Evolutionary conservation across 345 rosid species (phyloP), one percentile per base, ranked within the genome.

Genomic region (Erysimum cheiranthoides): DNA sequence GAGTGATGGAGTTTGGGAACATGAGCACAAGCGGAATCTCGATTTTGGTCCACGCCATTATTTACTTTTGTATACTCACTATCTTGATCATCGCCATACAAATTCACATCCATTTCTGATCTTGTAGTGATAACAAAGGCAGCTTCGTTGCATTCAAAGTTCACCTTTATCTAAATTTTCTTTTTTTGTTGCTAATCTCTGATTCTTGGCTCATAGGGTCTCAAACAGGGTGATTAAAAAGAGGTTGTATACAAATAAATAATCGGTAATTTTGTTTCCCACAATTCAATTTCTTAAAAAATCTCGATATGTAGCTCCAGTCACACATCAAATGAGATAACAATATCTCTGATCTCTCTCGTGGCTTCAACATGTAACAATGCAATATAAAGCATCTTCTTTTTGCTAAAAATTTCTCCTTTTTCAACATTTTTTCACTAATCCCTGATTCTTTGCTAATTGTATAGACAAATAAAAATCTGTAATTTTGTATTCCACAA

Each of bases 1-100:
- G 98, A 51, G 93, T 95, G 28, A 75, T 90, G 39, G 99, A 95
- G 81, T 95, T 95, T 50, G 99, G 98, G 46, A 95, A 92, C 87
- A 88, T 92, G 98, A 78, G 77, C 47, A 95, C 97, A 11, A 92
- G 99, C 59, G 98, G 98, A 61, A 89, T 95, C 45, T 74, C 99
- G 1, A 92, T 95, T 47, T 85, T 95, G 63, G 75, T 92, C 75
- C 99, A 95, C 36, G 97, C 99, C 28, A 45, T 95, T 40, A 84
- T 95, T 5, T 95, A 83, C 57, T 89, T 95, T 46, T 89, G 98
- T 76, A 83, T 95, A 52, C 61, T 88, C 76, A 95, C 97, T 66
- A 88, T 95, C 83, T 84, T 95, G 85, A 66, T 89, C 49, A 61
- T 92, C 18, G 97, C 99, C 32, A 64, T 95, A 47, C 79, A 76